Evolutionary conservation across 2,329 filamentous ascomycete species (phyloP), one percentile per base, ranked within the genome.

Genomic region (Pseudogymnoascus sp.): DNA sequence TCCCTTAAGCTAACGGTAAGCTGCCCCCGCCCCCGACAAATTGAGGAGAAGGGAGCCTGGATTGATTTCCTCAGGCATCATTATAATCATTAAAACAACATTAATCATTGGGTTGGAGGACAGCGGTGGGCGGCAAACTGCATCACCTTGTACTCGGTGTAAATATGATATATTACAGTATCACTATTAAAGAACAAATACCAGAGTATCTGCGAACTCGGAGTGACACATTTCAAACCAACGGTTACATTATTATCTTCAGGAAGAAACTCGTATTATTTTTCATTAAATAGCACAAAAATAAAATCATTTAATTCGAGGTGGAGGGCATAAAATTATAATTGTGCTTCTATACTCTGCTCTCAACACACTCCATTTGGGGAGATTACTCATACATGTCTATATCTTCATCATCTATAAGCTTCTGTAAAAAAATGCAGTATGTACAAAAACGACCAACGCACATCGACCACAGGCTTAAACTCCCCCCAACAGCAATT

Each of bases 11-110:
- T 53, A 53, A 47, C 33, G 47, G n/a, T 53, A 53, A 53, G 15
- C 28, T 33, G 28, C 15, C 47, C 47, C 47, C 47, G 47, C 47
- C 47, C 47, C 47, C 47, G 28, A 53, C 7, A 53, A 53, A 33
- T 53, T 25, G 22, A 25, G 22, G 22, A 25, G 22, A 25, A 25
- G 22, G 22, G 47, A 33, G 28, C 47, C n/a, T 50, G 47, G 47
- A 53, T 33, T 53, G 47, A 53, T 53, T 53, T 53, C n/a, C 47
- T 53, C 47, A 53, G 47, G 47, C 47, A 53, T 33, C 30, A 8
- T 33, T 9, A 25, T 4, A 4, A 25, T 25, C 22, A 25, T 25
- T 2, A 25, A 25, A 25, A 25, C 22, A 25, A 25, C 22, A 25
- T 25, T 25, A 25, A 25, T 35, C 28, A 53, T 53, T 35, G 28